phyloP scores from a whole-genome alignment of 495 filamentous ascomycete species.

The Aspergillus cavernicola region DNA sequence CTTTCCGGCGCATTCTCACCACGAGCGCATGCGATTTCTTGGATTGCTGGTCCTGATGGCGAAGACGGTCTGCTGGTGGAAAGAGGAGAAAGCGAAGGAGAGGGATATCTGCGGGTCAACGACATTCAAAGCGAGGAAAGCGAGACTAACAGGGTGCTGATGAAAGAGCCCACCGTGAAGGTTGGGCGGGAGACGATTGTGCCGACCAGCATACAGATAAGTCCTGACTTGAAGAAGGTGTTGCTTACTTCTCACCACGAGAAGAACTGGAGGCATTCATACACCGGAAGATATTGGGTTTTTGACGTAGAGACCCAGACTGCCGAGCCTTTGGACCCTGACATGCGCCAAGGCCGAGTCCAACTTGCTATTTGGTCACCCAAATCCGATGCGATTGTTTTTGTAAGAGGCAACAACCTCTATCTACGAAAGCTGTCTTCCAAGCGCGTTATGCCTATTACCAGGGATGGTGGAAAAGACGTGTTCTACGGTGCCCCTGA shows the following conservation, averaged over 20 bases:
- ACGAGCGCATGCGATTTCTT: constrained; percentile 67
- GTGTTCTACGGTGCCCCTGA: constrained; percentile 97
- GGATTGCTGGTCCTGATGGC: constrained; percentile 81
- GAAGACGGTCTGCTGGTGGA: constrained; percentile 86
- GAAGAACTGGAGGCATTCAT: constrained; percentile 88
- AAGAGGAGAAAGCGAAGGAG: constrained; percentile 46
- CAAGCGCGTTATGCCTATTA: constrained; percentile 64
- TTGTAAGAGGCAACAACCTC: constrained; percentile 84
- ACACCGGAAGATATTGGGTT: constrained; percentile 81
- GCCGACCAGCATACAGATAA: constrained; percentile 65
- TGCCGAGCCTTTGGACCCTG: constrained; percentile 73
- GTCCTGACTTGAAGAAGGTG: constrained; percentile 78
- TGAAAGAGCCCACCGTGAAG: constrained; percentile 63
- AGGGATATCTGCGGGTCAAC: constrained; percentile 80
- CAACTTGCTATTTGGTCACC: constrained; percentile 92
- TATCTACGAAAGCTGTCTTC: constrained; percentile 69
- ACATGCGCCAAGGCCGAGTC: constrained; percentile 59
- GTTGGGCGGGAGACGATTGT: constrained; percentile 49
- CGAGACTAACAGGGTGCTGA: constrained; percentile 57
- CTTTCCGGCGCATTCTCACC: constrained; percentile 68
- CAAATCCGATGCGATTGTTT: constrained; percentile 75
- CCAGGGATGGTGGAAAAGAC: constrained; percentile 77
- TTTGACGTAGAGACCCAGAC: constrained; percentile 84
- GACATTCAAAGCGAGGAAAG: constrained; percentile 61
- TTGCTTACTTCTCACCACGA: constrained; percentile 65